Base-by-base conservation (phyloP, 2,329 filamentous ascomycete genomes). In the Hawksworthiomyces lignivorus region DNA sequence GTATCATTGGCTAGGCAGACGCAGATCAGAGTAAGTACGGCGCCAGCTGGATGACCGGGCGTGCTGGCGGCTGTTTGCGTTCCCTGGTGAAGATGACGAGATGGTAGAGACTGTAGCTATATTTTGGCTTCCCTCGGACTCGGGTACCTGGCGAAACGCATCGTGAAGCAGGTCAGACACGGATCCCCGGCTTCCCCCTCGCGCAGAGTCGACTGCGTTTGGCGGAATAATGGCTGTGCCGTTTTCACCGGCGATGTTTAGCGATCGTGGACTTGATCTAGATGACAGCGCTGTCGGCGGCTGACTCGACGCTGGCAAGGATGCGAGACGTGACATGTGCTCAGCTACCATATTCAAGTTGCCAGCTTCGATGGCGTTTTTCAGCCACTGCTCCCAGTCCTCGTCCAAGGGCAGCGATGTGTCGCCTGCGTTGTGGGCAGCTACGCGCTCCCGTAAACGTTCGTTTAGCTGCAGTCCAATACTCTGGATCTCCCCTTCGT, bases 311-410 rank as follows among this genome's bases (percentile, higher is more conserved):
- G 50, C 52, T 47, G 51, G 56, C 52, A 61, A 55, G 58, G 56
- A 52, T 58, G 60, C 52, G 50, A 61, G 58, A 39, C 58, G 50
- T 38, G 57, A 50, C 45, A 67, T 64, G 40, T 69, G 64, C 34
- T 68, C 65, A 5, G 65, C 62, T 20, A 73, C 63, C 27, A 73
- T 55, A 37, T 68, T 64, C 28, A 79, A 61, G 42, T 73, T 65
- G 45, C 80, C 80, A 6, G 73, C 69, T 54, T 85, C 81, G 36
- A 82, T 73, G 32, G 75, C 79, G 52, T 80, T 78, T 60, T 85
- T 85, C 46, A 85, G 64, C 75, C 80, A 86, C 57, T 83, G 79
- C 58, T 86, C 82, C 80, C 79, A 85, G 52, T 82, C 80, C 48
- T 82, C 79, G 54, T 85, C 81, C 50, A 85, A 69, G 20, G 76